Evolutionary conservation across 1,284 basidiomycete species (phyloP).

Genomic region (Trichosporon coremiiforme): DNA sequence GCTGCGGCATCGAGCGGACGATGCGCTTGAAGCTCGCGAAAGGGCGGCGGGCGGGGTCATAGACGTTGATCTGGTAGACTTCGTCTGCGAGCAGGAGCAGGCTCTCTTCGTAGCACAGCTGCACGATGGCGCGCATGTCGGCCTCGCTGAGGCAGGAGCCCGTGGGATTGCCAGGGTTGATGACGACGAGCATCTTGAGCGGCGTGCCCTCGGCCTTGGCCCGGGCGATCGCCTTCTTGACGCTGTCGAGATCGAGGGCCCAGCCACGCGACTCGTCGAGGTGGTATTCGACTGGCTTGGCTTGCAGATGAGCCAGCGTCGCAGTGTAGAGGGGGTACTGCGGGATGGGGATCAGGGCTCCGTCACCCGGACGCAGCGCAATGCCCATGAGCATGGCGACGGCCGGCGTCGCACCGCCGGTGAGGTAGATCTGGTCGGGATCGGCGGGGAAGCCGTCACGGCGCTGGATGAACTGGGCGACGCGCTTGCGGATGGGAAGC

Average conservation of each 20-base stretch:
- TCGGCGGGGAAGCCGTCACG: conserved; percentile 80
- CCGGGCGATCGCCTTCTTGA: conserved; percentile 69
- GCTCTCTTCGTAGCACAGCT: conserved; percentile 74
- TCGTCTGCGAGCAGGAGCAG: conserved; percentile 87
- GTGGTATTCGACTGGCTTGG: conserved; percentile 77
- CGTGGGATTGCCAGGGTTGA: conserved; percentile 93
- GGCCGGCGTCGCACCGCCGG: conserved; percentile 83
- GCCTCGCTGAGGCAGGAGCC: conserved; percentile 71
- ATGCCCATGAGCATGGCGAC: conserved; percentile 75
- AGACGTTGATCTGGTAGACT: conserved; percentile 88
- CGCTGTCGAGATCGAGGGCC: conserved; percentile 71
- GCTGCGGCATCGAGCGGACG: conserved; percentile 63
- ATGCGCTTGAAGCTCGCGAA: conserved; percentile 89
- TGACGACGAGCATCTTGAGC: conserved; percentile 80
- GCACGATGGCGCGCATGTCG: conserved; percentile 71
- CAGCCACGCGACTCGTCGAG: conserved; percentile 78
- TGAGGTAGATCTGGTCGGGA: conserved; percentile 85
- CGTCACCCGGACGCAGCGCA: conserved; percentile 37
- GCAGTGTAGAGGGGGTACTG: conserved; percentile 96
- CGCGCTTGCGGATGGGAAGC: conserved; percentile 77
- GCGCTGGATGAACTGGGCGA: conserved; percentile 80
- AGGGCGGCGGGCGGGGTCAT: conserved; percentile 63
- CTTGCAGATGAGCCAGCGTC: conserved; percentile 77
- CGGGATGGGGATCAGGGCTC: conserved; percentile 75
- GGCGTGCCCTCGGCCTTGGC: conserved; percentile 61